Conservation (phyloP, 2,329 filamentous ascomycete species). For the Pestalotiopsis sp. region DNA sequence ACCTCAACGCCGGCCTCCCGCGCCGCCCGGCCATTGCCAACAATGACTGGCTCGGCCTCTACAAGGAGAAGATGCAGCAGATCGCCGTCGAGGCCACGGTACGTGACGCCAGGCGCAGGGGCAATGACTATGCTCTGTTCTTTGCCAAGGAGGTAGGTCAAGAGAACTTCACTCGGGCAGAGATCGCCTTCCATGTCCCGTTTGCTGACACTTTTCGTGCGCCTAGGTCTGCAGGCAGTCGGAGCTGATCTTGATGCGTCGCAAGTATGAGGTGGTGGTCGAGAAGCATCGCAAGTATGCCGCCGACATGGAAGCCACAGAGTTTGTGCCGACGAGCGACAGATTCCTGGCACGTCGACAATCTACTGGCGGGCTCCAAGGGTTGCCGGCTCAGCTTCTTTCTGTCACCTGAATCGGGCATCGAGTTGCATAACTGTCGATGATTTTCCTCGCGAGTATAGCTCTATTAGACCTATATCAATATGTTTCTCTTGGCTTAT, state of each 20-base stretch:
- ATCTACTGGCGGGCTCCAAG: not conserved
- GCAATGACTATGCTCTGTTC: not conserved
- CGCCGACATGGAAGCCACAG: not conserved
- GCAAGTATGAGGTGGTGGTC: not conserved
- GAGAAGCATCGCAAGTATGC: not conserved
- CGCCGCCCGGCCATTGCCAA: not conserved
- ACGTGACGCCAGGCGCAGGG: not conserved
- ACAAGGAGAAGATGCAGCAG: not conserved
- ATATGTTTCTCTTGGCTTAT: too few relatives aligned
- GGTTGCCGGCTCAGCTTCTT: not conserved
- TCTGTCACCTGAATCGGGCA: not conserved
- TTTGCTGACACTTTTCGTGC: not conserved
- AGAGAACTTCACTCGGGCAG: not conserved
- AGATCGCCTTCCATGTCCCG: not conserved
- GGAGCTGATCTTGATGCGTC: not conserved
- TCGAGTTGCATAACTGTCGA: too few relatives aligned
- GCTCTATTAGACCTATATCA: too few relatives aligned
- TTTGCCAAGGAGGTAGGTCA: not conserved
- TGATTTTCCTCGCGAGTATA: too few relatives aligned
- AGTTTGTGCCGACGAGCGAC: not conserved
- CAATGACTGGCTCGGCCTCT: not conserved
- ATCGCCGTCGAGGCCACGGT: not conserved
- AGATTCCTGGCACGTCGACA: not conserved
- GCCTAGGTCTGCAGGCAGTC: not conserved
- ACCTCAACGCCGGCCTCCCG: not conserved